These are phyloP conservation scores for Ichthyophthirius multifiliis DNA, from an alignment of 169 alveolate genomes.

Conservation along the genomic window DNA sequence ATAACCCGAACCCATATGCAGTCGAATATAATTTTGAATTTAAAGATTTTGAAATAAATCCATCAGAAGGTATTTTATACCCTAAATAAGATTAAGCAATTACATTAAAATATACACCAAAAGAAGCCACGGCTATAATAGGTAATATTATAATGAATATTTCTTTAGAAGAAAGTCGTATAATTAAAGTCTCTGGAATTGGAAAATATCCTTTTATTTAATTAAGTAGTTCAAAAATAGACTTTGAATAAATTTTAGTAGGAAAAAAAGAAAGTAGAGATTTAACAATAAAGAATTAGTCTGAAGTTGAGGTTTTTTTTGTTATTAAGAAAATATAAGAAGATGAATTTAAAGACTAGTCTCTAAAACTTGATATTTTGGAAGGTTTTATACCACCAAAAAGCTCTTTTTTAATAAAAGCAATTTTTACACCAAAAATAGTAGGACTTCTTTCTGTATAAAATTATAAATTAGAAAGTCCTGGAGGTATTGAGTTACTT, in stretches of 20 bases:
- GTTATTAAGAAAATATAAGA: constrained; percentile 44
- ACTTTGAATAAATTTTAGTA: constrained; percentile 69
- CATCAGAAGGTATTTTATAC: constrained; percentile 27
- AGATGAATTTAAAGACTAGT: constrained; percentile 65
- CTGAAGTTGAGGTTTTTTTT: constrained; percentile 69
- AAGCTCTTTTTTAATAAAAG: constrained; percentile 58
- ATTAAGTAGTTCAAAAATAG: constrained; percentile 56
- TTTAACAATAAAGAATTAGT: constrained; percentile 59
- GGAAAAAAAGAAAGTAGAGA: constrained; percentile 70
- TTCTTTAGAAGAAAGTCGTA: constrained; percentile 58
- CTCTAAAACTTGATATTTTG: constrained; percentile 41
- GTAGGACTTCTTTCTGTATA: constrained; percentile 59
- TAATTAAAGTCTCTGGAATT: constrained; percentile 69
- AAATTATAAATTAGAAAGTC: constrained; percentile 50
- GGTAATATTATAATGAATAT: constrained; percentile 49
- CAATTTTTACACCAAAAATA: constrained; percentile 59
- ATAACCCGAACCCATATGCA: constrained; percentile 16
- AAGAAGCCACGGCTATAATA: constrained; percentile 47
- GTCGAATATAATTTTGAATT: constrained; percentile 13
- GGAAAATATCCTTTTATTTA: constrained; percentile 80
- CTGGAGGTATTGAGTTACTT: constrained; percentile 74
- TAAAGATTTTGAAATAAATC: constrained; percentile 29
- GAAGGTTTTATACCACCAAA: constrained; percentile 74
- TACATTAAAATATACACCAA: constrained; percentile 32
- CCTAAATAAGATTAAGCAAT: constrained; percentile 25